phyloP scores from a whole-genome alignment of 768 basidiomycete species.

The Tylopilus intermedius region DNA sequence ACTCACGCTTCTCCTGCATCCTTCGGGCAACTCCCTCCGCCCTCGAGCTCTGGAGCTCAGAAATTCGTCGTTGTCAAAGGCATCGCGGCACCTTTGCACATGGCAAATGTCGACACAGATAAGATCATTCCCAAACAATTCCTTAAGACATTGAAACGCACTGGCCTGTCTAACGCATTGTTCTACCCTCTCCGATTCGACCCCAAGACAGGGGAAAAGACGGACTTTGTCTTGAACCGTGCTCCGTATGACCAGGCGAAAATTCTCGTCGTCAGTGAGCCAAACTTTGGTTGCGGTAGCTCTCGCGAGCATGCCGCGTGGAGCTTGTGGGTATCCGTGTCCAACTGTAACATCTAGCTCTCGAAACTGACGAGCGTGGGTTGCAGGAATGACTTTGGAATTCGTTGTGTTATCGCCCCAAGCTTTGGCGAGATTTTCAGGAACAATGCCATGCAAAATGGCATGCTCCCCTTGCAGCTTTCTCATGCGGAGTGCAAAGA shows the following conservation, averaged over 20 bases:
- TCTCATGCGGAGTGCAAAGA: slow-evolving; percentile 65
- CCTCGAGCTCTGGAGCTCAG: slow-evolving; percentile 45
- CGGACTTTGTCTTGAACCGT: slow-evolving; percentile 81
- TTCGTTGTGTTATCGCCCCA: slow-evolving; percentile 81
- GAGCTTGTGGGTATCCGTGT: slow-evolving; percentile 56
- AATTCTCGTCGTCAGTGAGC: slow-evolving; percentile 78
- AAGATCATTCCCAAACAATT: slow-evolving; percentile 95
- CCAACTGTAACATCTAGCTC: neutral
- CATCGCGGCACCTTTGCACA: slow-evolving; percentile 73
- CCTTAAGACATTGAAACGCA: slow-evolving; percentile 86
- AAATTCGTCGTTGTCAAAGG: slow-evolving; percentile 72
- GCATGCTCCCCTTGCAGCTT: slow-evolving; percentile 77
- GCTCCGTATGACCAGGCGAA: slow-evolving; percentile 69
- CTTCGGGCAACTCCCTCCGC: slow-evolving; percentile 33
- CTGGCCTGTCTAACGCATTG: slow-evolving; percentile 76
- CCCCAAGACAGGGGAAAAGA: slow-evolving; percentile 70
- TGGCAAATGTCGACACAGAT: slow-evolving; percentile 87
- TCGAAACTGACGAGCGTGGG: neutral
- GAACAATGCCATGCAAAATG: slow-evolving; percentile 89
- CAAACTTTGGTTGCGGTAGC: slow-evolving; percentile 89
- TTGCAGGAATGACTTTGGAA: slow-evolving; percentile 80
- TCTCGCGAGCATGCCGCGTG: slow-evolving; percentile 90
- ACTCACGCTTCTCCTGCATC: slow-evolving; percentile 31
- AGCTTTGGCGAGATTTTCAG: slow-evolving; percentile 90
- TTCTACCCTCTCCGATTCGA: slow-evolving; percentile 81